Evolutionary conservation across 140 eudicot genomes (phyloP), one percentile per base, ranked within the genome.

Genomic region (Artemisia princeps): DNA sequence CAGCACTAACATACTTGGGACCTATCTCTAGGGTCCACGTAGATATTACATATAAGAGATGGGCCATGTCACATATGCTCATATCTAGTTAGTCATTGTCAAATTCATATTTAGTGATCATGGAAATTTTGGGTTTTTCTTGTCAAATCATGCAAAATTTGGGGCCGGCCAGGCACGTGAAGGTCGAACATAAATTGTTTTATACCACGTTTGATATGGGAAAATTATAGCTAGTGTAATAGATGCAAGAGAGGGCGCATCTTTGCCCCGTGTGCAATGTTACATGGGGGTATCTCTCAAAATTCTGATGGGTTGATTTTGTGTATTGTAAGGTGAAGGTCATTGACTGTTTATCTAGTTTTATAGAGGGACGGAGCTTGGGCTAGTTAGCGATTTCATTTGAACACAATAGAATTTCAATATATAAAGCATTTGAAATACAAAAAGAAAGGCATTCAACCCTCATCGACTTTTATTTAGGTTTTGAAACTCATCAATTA

Each of bases 1-100:
- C 77, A 44, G 12, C 72, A 55, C 20, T 55, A 55, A 13, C 44
- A 52, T 44, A 75, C 79, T 17, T 67, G 65, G 79, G 79, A 42
- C 74, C 79, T 2, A 15, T 3, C 37, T 0, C 8, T 3, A 13
- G 68, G 63, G 57, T 54, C 52, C 79, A 74, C 68, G 73, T 56
- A 48, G 26, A 3, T 19, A 55, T 67, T 60, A 8, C 23, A 26
- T 42, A 26, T 10, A 44, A 26, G 72, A 26, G 51, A 19, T 61
- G 45, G 62, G 13, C 60, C 78, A 60, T 50, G 23, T 2, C 5
- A 45, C 48, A 64, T 55, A 17, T 64, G 58, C 67, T 55, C 40
- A 15, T 10, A 26, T 26, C 24, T 42, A 68, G 64, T 73, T 73
- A 20, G 72, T 73, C 78, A 17, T 46, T 65, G 66, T 73, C 78